A percentile compares a stretch with the other conserved stretches of the same genome.
phyloP scores from a whole-genome alignment of 1,139 yeast species.

The Hansenula lynferdii region DNA sequence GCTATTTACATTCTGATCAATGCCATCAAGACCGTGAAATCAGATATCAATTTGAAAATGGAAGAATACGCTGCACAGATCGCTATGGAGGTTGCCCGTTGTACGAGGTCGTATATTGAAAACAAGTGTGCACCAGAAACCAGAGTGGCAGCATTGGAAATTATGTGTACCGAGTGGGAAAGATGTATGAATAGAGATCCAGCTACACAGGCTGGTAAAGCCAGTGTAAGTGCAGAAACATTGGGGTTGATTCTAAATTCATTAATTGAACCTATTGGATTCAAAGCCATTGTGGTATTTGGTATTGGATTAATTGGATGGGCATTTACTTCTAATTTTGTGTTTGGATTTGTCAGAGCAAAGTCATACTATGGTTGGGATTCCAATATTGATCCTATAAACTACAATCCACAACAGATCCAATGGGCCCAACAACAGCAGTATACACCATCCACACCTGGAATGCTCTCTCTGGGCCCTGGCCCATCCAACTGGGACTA shows the following conservation, averaged over 20 bases:
- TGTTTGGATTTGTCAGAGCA: slow-evolving; percentile 34
- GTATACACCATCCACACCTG: no score
- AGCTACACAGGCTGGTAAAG: slow-evolving; percentile 31
- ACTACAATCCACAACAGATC: not conserved
- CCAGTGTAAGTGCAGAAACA: slow-evolving; percentile 57
- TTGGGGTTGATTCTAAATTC: slow-evolving; percentile 60
- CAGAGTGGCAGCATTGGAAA: slow-evolving; percentile 56
- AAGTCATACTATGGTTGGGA: slow-evolving; percentile 30
- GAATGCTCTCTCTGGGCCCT: no score
- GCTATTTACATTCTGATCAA: slow-evolving; percentile 37
- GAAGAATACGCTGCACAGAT: slow-evolving; percentile 25
- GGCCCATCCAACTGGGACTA: slow-evolving; percentile 3
- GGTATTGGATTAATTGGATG: slow-evolving; percentile 18
- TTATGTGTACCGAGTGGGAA: slow-evolving; percentile 54
- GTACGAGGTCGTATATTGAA: slow-evolving; percentile 44
- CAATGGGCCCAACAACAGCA: not conserved
- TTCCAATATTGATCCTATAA: slow-evolving; percentile 1
- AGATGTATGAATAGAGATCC: slow-evolving; percentile 60
- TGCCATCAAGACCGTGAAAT: slow-evolving; percentile 41
- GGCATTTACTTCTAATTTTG: slow-evolving; percentile 30
- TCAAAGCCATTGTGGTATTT: slow-evolving; percentile 44
- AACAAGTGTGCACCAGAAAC: slow-evolving; percentile 55
- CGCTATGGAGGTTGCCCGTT: slow-evolving; percentile 25
- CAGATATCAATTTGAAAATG: slow-evolving; percentile 48
- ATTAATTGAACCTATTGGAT: slow-evolving; percentile 59